Evolutionary conservation across 2,329 filamentous ascomycete species (phyloP), one percentile per base, ranked within the genome.

Genomic region (Akanthomyces lecanii): DNA sequence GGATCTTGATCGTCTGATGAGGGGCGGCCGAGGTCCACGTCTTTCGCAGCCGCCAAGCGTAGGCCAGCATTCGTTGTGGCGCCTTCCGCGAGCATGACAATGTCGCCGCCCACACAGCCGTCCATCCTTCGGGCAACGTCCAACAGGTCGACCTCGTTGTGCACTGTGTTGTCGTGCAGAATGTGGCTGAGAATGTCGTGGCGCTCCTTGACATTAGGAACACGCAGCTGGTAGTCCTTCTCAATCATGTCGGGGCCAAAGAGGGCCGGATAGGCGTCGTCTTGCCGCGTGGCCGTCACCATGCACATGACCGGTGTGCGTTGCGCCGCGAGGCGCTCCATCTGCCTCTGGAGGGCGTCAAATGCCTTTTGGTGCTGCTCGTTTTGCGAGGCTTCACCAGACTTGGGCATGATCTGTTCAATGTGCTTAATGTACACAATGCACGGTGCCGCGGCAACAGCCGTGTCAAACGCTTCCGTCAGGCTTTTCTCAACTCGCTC

Each of bases 361-460:
- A 96, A 89, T 66, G 96, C 95, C 71, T 92, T 91, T 72, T 97
- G 92, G 86, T 96, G 92, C 86, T 96, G 94, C 67, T 97, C 92
- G 70, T 89, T 88, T 70, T 95, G 90, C 1, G 89, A 87, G 61
- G 86, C 90, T 66, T 96, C 91, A 62, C 90, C 83, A 2, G 70
- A 67, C 73, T 96, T 96, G 0, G 92, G 91, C 69, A 98, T 95
- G 4, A 89, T 89, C 63, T 68, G 66, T 74, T 99, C 93, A 59
- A 98, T 91, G 68, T 97, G 89, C 68, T 97, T 92, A 63, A 98
- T 90, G 71, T 97, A 96, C 5, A 99, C 83, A 5, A 99, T 81
- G 70, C 92, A 96, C 0, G 95, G 95, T 0, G 94, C 93, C 44
- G 93, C 82, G 62, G 86, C 84, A 72, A 91, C 91, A 0, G 95